Base-by-base conservation (phyloP, 176 grass and related monocot species). In the Oryza nivara region DNA sequence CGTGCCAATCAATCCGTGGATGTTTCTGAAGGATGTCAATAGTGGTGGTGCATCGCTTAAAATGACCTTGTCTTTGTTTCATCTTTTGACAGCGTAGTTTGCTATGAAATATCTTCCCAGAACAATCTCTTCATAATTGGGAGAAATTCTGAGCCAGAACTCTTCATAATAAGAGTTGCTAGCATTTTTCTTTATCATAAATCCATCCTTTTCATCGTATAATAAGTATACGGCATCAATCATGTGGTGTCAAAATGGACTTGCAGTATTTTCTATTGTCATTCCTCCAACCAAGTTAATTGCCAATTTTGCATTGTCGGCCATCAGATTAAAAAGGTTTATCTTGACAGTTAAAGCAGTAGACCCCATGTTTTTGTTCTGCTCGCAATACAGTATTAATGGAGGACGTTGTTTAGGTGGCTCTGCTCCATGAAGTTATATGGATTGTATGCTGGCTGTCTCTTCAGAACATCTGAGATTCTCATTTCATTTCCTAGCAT, bases 361-460 rank as follows among this genome's bases (percentile, higher is more conserved):
- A 12, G 49, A 3, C 9, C 2, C 0, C 4, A 14, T 78, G 5
- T 46, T 22, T 32, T 6, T 30, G 7, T 17, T 41, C 17, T 45
- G 28, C 20, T 28, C 68, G 23, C 45, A 12, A 13, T 79, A 23
- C 17, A 12, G 48, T 16, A 38, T 20, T 54, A 45, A 78, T 86
- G 28, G 66, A 70, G 14, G 14, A 84, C 41, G 28, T 20, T 72
- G 82, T 88, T 84, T 88, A 77, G 89, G 71, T 91, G 60, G 76
- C 85, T 77, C 89, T 91, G 76, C 85, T 88, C 81, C 89, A 85
- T 78, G 71, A 84, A 77, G 35, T 26, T 48, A 63, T 52, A 69
- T 64, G 23, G 4, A 7, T 23, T 70, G 67, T 78, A 67, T 43
- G 51, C 22, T 73, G 70, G 79, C 19, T 79, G 65, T 77, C 52